phyloP scores from a whole-genome alignment of 2,329 filamentous ascomycete species.

The Paecilomyces formosus region DNA sequence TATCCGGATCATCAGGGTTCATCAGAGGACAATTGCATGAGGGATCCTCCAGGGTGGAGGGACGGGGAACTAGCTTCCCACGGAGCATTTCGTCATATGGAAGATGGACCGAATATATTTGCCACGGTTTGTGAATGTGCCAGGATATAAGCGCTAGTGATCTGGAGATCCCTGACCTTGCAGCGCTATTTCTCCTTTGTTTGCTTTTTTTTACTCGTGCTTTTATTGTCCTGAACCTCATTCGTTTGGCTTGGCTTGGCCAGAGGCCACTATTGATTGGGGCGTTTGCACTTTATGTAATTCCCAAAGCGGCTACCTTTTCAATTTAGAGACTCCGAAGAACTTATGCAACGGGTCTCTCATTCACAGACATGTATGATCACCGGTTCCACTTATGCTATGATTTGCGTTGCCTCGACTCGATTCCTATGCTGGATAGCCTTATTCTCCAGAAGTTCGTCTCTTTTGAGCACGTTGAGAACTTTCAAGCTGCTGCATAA shows the following conservation, averaged over 20 bases:
- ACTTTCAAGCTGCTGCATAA: not conserved
- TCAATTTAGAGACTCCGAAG: constrained; percentile 12
- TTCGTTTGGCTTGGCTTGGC: constrained; percentile 1
- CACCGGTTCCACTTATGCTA: constrained; percentile 2
- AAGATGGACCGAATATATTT: not conserved
- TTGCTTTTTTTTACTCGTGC: constrained; percentile 18
- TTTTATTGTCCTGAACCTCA: constrained; percentile 5
- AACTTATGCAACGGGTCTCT: constrained; percentile 5
- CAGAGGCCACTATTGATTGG: constrained; percentile 7
- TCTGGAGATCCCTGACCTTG: constrained; percentile 1
- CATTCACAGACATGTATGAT: constrained; percentile 11
- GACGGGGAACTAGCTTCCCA: not conserved
- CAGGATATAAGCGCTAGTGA: constrained; percentile 17
- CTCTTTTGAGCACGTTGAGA: not conserved
- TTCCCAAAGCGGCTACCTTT: constrained; percentile 15
- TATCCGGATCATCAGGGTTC: constrained; percentile 21
- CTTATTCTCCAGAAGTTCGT: not conserved
- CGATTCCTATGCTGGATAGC: not conserved
- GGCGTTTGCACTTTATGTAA: constrained; percentile 10
- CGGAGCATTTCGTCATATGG: constrained; percentile 1
- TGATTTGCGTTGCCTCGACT: not conserved
- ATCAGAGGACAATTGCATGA: constrained; percentile 8
- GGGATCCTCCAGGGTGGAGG: not conserved
- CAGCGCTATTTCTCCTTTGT: constrained; percentile 3
- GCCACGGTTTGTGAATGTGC: constrained; percentile 12